These are phyloP conservation scores for Ustilago trichophora DNA, from an alignment of 1,284 basidiomycete genomes.

Conservation along the genomic window DNA sequence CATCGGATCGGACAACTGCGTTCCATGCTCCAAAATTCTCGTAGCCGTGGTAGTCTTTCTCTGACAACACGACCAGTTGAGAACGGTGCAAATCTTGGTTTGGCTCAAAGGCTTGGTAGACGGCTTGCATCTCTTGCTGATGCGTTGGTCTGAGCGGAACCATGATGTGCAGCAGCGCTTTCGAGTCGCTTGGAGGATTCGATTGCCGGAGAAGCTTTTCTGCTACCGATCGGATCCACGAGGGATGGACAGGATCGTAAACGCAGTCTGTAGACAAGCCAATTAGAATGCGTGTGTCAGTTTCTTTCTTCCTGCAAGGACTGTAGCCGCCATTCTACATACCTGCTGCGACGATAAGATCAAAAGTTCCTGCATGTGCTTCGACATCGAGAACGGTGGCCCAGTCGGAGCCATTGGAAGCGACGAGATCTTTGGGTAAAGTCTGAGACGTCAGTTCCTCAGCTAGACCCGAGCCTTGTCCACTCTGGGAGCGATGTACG, in stretches of 20 bases:
- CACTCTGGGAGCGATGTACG: constrained; percentile 16
- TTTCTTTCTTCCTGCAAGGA: too few species aligned
- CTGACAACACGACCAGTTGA: constrained; percentile 20
- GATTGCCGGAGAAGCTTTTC: too few species aligned
- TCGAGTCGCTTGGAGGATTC: background rate
- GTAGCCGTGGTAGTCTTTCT: constrained; percentile 40
- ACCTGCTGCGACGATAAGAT: constrained; percentile 56
- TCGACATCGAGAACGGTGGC: constrained; percentile 5
- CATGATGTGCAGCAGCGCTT: constrained; percentile 51
- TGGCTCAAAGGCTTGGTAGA: constrained; percentile 48
- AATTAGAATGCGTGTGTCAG: too few species aligned
- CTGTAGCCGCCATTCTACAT: too few species aligned
- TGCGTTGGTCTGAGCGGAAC: constrained; percentile 54
- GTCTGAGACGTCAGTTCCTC: constrained; percentile 47
- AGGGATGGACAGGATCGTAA: constrained; percentile 56
- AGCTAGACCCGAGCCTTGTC: background rate
- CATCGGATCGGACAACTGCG: constrained; percentile 12
- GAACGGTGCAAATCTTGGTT: background rate
- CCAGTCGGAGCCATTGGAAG: constrained; percentile 1
- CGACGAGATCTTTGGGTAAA: constrained; percentile 19
- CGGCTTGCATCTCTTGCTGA: constrained; percentile 45
- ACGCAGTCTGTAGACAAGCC: constrained; percentile 44
- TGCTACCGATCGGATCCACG: constrained; percentile 59
- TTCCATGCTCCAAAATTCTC: constrained; percentile 54
- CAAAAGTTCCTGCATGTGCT: constrained; percentile 20